phyloP scores from a whole-genome alignment of 2,329 filamentous ascomycete genomes.

The Claviceps lovelessii region DNA sequence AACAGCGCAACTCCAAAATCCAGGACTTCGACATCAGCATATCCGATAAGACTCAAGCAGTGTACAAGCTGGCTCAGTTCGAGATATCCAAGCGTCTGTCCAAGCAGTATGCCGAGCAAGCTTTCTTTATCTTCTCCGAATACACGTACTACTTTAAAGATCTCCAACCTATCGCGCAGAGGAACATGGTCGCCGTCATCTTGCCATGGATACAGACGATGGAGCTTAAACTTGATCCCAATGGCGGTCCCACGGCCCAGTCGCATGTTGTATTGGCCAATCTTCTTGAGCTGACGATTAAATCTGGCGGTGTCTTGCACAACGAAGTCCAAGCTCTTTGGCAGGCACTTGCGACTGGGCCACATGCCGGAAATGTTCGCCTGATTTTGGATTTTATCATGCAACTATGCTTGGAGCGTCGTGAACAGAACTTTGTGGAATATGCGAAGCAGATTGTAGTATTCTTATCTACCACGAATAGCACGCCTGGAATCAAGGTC shows the following conservation, averaged over 20 bases:
- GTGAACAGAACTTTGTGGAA: conserved; percentile 96
- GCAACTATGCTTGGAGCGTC: conserved; percentile 75
- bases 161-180: conserved; percentile 65
- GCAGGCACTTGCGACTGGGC: conserved; percentile 89
- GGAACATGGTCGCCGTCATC: conserved; percentile 88
- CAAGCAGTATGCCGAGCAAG: conserved; percentile 74
- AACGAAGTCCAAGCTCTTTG: conserved; percentile 96
- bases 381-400: conserved; percentile 95
- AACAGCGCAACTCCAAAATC: conserved; percentile 68
- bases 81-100: conserved; percentile 86
- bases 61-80: conserved; percentile 95
- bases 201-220: conserved; percentile 93
- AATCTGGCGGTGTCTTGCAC: conserved; percentile 72
- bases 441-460: conserved; percentile 98
- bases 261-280: conserved; percentile 95
- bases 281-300: conserved; percentile 89
- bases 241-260: conserved; percentile 74
- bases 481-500: conserved; percentile 69
- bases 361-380: conserved; percentile 85
- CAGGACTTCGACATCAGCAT: conserved; percentile 98
- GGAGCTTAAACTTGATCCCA: conserved; percentile 81
- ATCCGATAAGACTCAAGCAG: conserved; percentile 93
- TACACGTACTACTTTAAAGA: conserved; percentile 90
- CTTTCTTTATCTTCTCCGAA: conserved; percentile 90
- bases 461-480: conserved; percentile 69